phyloP scores from a whole-genome alignment of 805 yeast species.

The Wickerhamiella parazyma region DNA sequence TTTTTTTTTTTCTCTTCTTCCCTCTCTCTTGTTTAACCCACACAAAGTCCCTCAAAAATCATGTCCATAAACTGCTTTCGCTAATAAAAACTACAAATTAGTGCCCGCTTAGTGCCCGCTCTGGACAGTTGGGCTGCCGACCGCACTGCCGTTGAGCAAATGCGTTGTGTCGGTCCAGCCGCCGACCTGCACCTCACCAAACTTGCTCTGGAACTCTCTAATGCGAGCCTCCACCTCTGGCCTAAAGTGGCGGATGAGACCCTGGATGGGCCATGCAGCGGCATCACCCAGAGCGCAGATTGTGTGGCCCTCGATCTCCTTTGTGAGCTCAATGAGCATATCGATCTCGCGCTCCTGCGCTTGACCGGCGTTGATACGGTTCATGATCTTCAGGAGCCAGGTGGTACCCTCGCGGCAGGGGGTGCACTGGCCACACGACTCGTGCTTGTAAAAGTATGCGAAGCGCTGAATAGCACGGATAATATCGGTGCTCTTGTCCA shows the following conservation, averaged over 20 bases:
- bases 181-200: slow-evolving; percentile 45
- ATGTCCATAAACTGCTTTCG: not conserved
- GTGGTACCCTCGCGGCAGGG: slow-evolving; percentile 93
- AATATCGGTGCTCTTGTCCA: slow-evolving; percentile 77
- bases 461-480: slow-evolving; percentile 78
- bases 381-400: slow-evolving; percentile 74
- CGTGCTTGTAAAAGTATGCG: slow-evolving; percentile 76
- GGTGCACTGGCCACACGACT: slow-evolving; percentile 89
- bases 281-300: slow-evolving; percentile 90
- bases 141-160: slow-evolving; percentile 48
- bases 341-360: slow-evolving; percentile 73
- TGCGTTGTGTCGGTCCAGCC: slow-evolving; percentile 62
- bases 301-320: slow-evolving; percentile 83
- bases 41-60: not conserved
- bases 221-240: slow-evolving; percentile 72
- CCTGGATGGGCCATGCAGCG: slow-evolving; percentile 89
- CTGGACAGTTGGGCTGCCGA: slow-evolving; percentile 29
- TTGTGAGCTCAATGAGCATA: slow-evolving; percentile 68
- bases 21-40: too few species aligned
- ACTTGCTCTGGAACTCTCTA: slow-evolving; percentile 39
- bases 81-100: not conserved
- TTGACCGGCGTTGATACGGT: slow-evolving; percentile 64
- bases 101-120: slow-evolving; percentile 5
- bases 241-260: slow-evolving; percentile 70
- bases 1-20: not conserved